Conservation (phyloP, 768 basidiomycete species). For the Xanthoconium purpureum region DNA sequence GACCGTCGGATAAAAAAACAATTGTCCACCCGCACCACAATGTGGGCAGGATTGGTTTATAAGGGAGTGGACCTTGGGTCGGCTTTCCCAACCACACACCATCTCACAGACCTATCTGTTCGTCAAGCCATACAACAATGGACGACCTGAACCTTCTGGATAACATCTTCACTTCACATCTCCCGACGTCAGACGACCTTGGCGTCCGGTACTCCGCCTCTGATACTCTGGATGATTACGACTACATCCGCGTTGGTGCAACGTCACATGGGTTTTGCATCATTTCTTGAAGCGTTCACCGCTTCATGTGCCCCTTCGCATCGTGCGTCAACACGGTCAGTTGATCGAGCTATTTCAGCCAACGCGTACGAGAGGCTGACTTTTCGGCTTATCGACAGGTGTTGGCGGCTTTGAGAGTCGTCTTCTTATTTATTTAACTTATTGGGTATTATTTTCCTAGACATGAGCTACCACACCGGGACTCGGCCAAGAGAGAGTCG, state of each 20-base stretch:
- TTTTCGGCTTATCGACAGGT: neutral
- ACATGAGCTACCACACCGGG: neutral
- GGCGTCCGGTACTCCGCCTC: neutral
- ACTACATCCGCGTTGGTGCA: neutral
- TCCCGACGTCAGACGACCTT: neutral
- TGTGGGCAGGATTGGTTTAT: neutral
- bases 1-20: neutral
- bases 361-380: neutral
- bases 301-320: neutral
- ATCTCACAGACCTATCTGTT: neutral
- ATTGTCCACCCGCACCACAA: neutral
- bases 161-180: neutral
- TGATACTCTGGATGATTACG: neutral
- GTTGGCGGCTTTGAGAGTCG: slow-evolving; percentile 7
- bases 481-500: neutral
- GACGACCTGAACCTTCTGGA: neutral
- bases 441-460: slow-evolving; percentile 9
- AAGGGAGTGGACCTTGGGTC: neutral
- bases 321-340: neutral
- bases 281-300: neutral
- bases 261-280: neutral
- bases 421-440: slow-evolving; percentile 2
- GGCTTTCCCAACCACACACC: neutral
- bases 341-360: neutral
- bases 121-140: slow-evolving; percentile 1